Conservation (phyloP, 352 stramenopile genomes). For the Phytophthora hibernalis region DNA sequence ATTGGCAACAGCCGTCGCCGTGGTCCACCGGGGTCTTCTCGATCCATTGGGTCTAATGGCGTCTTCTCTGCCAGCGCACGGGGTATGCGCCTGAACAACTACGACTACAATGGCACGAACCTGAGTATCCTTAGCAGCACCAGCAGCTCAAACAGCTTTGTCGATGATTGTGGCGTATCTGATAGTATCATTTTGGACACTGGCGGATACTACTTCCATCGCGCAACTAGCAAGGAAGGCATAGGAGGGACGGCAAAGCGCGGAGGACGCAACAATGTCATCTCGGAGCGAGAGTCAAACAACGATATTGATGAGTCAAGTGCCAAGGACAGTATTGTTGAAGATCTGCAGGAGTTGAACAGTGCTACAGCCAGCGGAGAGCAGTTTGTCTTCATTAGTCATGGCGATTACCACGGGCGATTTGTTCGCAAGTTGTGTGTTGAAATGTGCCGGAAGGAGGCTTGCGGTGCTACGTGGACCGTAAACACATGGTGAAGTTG, state of each 20-base stretch:
- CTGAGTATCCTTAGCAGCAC: constrained; percentile 50
- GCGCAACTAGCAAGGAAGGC: constrained; percentile 33
- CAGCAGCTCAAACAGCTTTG: constrained; percentile 60
- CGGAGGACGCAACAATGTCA: constrained; percentile 19
- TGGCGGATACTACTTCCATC: constrained; percentile 79
- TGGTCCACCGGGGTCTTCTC: constrained; percentile 30
- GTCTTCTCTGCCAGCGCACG: constrained; percentile 37
- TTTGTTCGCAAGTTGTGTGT: constrained; percentile 79
- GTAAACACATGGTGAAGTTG: constrained; percentile 43
- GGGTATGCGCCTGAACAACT: constrained; percentile 38
- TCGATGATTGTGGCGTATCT: constrained; percentile 53
- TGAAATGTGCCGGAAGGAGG: constrained; percentile 73
- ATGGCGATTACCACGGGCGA: constrained; percentile 73
- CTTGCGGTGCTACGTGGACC: constrained; percentile 76
- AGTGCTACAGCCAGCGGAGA: constrained; percentile 60
- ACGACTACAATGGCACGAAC: constrained; percentile 41
- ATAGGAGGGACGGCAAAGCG: constrained; percentile 12
- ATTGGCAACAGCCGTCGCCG: constrained; percentile 38
- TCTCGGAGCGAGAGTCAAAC: constrained; percentile 29
- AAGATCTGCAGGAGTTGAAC: constrained; percentile 62
- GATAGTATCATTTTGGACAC: constrained; percentile 74
- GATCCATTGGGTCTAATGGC: constrained; percentile 37
- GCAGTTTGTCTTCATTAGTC: constrained; percentile 88
- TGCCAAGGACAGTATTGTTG: constrained; percentile 64
- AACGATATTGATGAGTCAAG: constrained; percentile 23